A percentile compares a stretch with the other conserved stretches of the same genome.
These are phyloP conservation scores for Gossypium stocksii DNA, from an alignment of 345 rosid species.

Conservation along the genomic window DNA sequence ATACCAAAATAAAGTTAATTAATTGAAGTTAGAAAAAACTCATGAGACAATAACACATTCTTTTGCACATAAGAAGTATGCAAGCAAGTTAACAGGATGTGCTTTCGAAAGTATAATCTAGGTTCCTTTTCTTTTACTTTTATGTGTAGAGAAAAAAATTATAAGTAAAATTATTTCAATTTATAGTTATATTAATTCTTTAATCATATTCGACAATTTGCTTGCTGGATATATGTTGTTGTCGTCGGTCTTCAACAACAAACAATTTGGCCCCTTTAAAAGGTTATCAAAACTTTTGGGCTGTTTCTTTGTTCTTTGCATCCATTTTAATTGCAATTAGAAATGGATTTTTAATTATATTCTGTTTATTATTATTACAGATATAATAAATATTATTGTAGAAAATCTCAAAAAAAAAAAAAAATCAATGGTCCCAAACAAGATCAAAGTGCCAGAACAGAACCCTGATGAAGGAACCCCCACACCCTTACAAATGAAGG, in stretches of 20 bases:
- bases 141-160: too few relatives aligned
- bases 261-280: constrained; percentile 23
- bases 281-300: constrained; percentile 20
- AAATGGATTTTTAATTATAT: too few relatives aligned
- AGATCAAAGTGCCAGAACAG: constrained; percentile 4
- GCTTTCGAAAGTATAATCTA: too few relatives aligned
- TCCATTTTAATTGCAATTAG: too few relatives aligned
- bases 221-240: not conserved
- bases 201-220: not conserved
- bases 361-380: not conserved
- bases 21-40: too few relatives aligned
- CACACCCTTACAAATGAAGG: not conserved
- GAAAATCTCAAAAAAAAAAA: constrained; percentile 8
- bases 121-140: too few relatives aligned
- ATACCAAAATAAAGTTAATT: too few relatives aligned
- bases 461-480: constrained; percentile 2
- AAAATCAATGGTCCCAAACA: constrained; percentile 18
- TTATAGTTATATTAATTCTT: not conserved
- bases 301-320: constrained; percentile 4
- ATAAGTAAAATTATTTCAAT: too few relatives aligned
- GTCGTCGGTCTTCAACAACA: constrained; percentile 3
- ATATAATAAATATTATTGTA: not conserved
- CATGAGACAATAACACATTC: too few relatives aligned
- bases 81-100: too few relatives aligned
- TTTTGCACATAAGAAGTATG: too few relatives aligned